A percentile compares a stretch with the other conserved stretches of the same genome.
Evolutionary conservation across 2,329 filamentous ascomycete species (phyloP).

Genomic region (Chalara sp.): DNA sequence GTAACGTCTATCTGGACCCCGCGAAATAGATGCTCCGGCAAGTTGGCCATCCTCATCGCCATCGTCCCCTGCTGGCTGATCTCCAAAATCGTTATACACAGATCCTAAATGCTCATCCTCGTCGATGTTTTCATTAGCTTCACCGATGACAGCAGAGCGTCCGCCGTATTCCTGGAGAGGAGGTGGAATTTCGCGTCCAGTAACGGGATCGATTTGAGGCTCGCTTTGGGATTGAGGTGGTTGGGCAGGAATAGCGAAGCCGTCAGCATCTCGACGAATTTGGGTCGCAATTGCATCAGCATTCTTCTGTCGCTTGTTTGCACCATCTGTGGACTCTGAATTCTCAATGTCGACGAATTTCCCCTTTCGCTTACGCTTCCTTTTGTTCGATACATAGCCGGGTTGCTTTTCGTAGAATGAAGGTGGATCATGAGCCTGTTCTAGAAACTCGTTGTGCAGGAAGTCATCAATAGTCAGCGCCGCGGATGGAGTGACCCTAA

Average conservation of each 20-base stretch:
- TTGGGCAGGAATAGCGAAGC: slow-evolving; percentile 56
- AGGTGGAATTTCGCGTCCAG: too few relatives aligned
- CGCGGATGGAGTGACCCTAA: slow-evolving; percentile 79
- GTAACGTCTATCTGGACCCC: slow-evolving; percentile 24
- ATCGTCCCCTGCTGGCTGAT: background rate
- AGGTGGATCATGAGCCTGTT: slow-evolving; percentile 74
- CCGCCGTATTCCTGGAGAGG: too few relatives aligned
- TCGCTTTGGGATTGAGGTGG: slow-evolving; percentile 24
- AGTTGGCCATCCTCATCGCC: slow-evolving; percentile 12
- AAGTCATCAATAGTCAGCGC: slow-evolving; percentile 85
- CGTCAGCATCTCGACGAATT: slow-evolving; percentile 55
- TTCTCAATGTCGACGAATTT: slow-evolving; percentile 13
- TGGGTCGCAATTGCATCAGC: slow-evolving; percentile 19
- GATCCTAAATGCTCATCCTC: background rate
- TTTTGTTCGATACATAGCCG: slow-evolving; percentile 47
- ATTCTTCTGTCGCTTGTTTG: slow-evolving; percentile 20
- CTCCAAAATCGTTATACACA: slow-evolving; percentile 30
- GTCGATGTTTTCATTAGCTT: slow-evolving; percentile 2
- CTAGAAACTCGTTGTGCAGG: slow-evolving; percentile 62
- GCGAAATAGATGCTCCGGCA: slow-evolving; percentile 5
- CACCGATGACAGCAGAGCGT: background rate
- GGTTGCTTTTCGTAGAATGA: slow-evolving; percentile 65
- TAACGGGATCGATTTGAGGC: background rate
- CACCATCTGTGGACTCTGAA: slow-evolving; percentile 13
- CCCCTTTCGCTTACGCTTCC: slow-evolving; percentile 38